These are phyloP conservation scores for Silene coronaria DNA, from an alignment of 179 eudicot species.

Conservation along the genomic window DNA sequence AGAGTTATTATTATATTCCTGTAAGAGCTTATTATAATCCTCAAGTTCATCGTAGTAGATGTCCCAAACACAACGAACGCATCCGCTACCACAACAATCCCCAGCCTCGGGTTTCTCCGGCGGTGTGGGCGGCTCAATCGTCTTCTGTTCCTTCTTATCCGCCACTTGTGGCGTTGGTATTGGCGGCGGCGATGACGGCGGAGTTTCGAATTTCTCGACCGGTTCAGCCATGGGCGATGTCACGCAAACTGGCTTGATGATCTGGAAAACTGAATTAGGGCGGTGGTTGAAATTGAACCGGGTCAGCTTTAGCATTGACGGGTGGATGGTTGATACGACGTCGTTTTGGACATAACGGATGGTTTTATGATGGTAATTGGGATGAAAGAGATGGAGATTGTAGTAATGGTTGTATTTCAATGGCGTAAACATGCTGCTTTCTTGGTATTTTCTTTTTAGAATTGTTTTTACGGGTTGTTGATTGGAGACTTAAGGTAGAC, in stretches of 20 bases:
- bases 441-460: not conserved
- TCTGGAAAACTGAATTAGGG: constrained; percentile 2
- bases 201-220: not conserved
- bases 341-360: not conserved
- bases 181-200: not conserved
- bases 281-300: constrained; percentile 14
- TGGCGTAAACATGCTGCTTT: constrained; percentile 8
- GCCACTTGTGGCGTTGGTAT: not conserved
- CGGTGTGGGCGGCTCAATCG: constrained; percentile 26
- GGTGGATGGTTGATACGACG: not conserved
- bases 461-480: not conserved
- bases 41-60: constrained; percentile 81
- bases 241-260: constrained; percentile 10
- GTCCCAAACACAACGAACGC: constrained; percentile 92
- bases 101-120: constrained; percentile 89
- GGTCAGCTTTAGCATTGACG: constrained; percentile 12
- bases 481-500: not conserved
- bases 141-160: constrained; percentile 7
- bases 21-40: constrained; percentile 38
- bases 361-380: not conserved
- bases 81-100: constrained; percentile 89
- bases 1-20: constrained; percentile 20
- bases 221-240: constrained; percentile 15
- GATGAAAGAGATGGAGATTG: not conserved
- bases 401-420: constrained; percentile 5